phyloP scores from a whole-genome alignment of 139 green algal species.

The Chlorella sp. region DNA sequence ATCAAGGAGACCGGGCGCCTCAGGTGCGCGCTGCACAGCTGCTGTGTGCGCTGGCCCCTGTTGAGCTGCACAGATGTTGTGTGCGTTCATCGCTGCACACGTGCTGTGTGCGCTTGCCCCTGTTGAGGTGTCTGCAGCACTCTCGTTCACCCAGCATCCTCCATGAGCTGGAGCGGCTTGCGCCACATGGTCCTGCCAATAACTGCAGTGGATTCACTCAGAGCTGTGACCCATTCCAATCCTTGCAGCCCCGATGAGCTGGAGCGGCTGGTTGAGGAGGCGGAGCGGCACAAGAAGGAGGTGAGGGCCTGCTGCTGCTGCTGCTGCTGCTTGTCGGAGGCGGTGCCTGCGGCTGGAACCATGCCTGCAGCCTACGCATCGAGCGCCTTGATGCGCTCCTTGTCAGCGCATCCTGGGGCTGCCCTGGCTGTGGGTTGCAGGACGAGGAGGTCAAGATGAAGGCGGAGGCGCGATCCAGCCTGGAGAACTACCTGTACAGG shows the following conservation, averaged over 20 bases:
- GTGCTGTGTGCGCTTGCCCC: too few species aligned
- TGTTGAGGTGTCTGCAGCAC: too few species aligned
- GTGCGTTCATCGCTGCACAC: too few species aligned
- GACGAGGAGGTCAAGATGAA: slow-evolving; percentile 57
- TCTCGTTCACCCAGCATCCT: neutral
- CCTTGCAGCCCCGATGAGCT: slow-evolving; percentile 92
- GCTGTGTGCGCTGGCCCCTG: too few species aligned
- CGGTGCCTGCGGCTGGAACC: too few species aligned
- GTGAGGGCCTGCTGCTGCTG: slow-evolving; percentile 19
- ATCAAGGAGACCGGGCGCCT: slow-evolving; percentile 99
- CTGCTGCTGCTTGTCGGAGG: neutral
- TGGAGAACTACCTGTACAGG: slow-evolving; percentile 88
- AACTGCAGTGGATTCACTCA: too few species aligned
- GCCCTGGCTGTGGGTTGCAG: neutral
- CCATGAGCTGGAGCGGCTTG: neutral
- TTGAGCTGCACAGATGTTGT: too few species aligned
- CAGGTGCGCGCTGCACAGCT: slow-evolving; percentile 10
- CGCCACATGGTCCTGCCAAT: too few species aligned
- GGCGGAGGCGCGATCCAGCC: slow-evolving; percentile 94
- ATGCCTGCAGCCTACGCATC: too few species aligned
- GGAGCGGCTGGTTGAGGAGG: slow-evolving; percentile 97
- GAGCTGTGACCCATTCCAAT: neutral
- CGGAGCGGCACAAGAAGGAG: slow-evolving; percentile 84
- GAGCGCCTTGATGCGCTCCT: too few species aligned
- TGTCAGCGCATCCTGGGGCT: too few species aligned